These are phyloP conservation scores for Coemansia sp. DNA, from an alignment of 192 early-diverging fungal species.

Conservation along the genomic window DNA sequence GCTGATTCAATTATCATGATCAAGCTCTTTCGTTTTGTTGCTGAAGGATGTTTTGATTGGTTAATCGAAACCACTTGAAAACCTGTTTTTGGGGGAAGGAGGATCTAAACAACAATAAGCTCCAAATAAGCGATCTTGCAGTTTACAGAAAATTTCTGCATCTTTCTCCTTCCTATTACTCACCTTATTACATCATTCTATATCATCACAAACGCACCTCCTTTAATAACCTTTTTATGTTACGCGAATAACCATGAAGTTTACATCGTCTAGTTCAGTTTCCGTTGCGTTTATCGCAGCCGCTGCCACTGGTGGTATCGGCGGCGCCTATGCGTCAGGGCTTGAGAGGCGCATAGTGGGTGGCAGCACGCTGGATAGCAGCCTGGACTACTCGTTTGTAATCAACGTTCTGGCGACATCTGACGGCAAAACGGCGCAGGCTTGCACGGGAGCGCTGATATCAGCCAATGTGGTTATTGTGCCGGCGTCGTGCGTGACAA, in stretches of 20 bases:
- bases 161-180: not conserved
- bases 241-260: slow-evolving; percentile 23
- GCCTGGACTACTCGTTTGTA: slow-evolving; percentile 28
- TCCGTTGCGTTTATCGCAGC: slow-evolving; percentile 29
- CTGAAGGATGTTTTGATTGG: no score
- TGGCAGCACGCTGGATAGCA: slow-evolving; percentile 13
- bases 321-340: slow-evolving; percentile 7
- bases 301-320: slow-evolving; percentile 28
- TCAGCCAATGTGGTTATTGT: slow-evolving; percentile 36
- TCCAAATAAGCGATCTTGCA: not conserved
- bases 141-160: not conserved
- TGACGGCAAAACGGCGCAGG: slow-evolving; percentile 9
- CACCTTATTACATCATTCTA: not conserved
- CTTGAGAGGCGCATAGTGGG: slow-evolving; percentile 42
- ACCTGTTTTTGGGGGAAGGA: not conserved
- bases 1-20: no score
- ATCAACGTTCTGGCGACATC: slow-evolving; percentile 26
- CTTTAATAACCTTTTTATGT: not conserved
- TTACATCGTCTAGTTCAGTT: slow-evolving; percentile 12
- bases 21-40: no score
- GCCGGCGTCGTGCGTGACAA: slow-evolving; percentile 41
- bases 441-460: slow-evolving; percentile 47
- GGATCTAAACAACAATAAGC: not conserved
- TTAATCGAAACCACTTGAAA: not conserved
- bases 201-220: not conserved